Base-by-base conservation (phyloP, 345 rosid genomes). In the Reutealis trisperma region DNA sequence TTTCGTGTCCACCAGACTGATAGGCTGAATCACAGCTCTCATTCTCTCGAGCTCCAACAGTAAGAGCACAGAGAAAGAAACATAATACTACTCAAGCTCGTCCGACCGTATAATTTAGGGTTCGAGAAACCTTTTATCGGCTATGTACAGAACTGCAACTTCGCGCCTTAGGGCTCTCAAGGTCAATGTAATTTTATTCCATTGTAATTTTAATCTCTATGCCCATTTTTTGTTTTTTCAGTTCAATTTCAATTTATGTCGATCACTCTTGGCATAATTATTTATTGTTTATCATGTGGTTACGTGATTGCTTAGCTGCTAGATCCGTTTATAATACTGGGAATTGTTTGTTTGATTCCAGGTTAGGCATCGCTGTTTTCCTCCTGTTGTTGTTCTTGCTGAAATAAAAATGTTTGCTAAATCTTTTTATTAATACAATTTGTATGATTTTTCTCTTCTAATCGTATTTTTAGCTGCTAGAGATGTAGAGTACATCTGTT, bases 71-170 rank as follows among this genome's bases (percentile, higher is more conserved):
- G 37, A 13, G 45, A 49, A 18, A 52, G n/a, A 54, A 18, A 18
- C n/a, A 18, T 18, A 5, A 19, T 6, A 18, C 7, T 6, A 52
- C 61, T 70, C 34, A 47, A 44, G 0, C 22, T 7, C 22, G 52
- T 3, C 49, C 3, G 27, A 22, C 54, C 70, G 55, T 44, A 15
- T 59, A 68, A 68, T 45, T 61, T 52, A 15, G 75, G 47, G 44
- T 51, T 74, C 22, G 2, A 59, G 25, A 42, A 0, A 63, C n/a
- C 61, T 11, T 51, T 22, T 58, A n/a, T 70, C 60, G 66, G 55
- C 21, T 30, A 81, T 81, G 81, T 81, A 81, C 54, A 81, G 78
- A 81, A n/a, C 44, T n/a, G 78, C 78, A 24, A 66, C 47, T 63
- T 77, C 81, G 14, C 81, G 78, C 22, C 78, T 81, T 58, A 60